A percentile compares a stretch with the other conserved stretches of the same genome.
phyloP scores from a whole-genome alignment of 495 filamentous ascomycete genomes.

The Physcia stellaris region DNA sequence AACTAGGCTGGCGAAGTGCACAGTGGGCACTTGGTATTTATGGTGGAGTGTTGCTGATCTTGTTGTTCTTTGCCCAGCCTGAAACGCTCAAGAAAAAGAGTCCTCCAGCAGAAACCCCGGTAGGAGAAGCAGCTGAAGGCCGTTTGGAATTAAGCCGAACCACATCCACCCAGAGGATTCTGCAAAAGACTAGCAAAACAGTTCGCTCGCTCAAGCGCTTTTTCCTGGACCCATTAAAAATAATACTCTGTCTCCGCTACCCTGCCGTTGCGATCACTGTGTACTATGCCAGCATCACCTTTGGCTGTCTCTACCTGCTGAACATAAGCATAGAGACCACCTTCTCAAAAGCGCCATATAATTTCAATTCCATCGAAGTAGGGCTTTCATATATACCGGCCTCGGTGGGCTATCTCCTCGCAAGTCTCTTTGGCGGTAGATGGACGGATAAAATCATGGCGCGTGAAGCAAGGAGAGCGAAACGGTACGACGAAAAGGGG shows the following conservation, averaged over 20 bases:
- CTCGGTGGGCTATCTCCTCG: slow-evolving; percentile 63
- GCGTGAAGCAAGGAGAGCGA: slow-evolving; percentile 59
- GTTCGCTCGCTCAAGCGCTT: slow-evolving; percentile 44
- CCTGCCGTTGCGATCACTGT: slow-evolving; percentile 70
- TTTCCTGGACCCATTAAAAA: slow-evolving; percentile 67
- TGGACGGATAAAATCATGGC: slow-evolving; percentile 92
- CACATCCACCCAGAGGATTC: slow-evolving; percentile 49
- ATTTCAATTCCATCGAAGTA: slow-evolving; percentile 57
- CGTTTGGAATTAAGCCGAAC: slow-evolving; percentile 36
- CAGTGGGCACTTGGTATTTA: slow-evolving; percentile 79
- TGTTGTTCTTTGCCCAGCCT: slow-evolving; percentile 55
- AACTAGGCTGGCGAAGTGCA: slow-evolving; percentile 70
- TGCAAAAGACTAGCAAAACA: slow-evolving; percentile 36
- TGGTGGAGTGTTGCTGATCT: slow-evolving; percentile 47
- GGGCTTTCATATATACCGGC: slow-evolving; percentile 72
- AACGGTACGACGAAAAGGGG: slow-evolving; percentile 55
- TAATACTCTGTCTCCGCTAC: slow-evolving; percentile 67
- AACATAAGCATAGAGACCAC: slow-evolving; percentile 73
- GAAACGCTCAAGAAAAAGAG: slow-evolving; percentile 31
- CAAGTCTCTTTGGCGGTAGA: slow-evolving; percentile 59
- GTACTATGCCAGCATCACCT: slow-evolving; percentile 70
- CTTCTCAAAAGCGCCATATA: slow-evolving; percentile 63
- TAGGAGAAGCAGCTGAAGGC: slow-evolving; percentile 12
- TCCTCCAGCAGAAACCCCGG: slow-evolving; percentile 3
- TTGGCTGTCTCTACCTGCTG: slow-evolving; percentile 69